phyloP scores from a whole-genome alignment of 441 rosid genomes.

The Bruguiera hainesii region DNA sequence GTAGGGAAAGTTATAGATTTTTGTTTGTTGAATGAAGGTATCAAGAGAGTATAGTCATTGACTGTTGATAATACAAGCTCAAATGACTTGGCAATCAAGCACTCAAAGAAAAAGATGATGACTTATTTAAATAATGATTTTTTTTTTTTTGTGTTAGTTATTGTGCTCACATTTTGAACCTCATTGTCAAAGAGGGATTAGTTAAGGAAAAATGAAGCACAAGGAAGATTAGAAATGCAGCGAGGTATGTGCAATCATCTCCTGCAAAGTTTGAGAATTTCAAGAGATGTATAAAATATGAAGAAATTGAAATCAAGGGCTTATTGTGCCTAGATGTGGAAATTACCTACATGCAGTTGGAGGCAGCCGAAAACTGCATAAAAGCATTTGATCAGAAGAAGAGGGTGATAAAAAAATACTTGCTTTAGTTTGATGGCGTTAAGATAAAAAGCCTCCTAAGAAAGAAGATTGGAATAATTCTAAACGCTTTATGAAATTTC shows the following conservation, averaged over 20 bases:
- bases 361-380: background rate
- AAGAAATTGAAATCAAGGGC: constrained; percentile 4
- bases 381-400: background rate
- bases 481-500: background rate
- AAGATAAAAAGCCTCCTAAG: background rate
- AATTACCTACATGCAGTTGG: constrained; percentile 11
- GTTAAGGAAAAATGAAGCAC: background rate
- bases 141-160: background rate
- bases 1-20: background rate
- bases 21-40: constrained; percentile 6
- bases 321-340: constrained; percentile 8
- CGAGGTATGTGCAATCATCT: constrained; percentile 6
- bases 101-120: background rate
- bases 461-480: background rate
- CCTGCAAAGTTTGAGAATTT: constrained; percentile 5
- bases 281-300: background rate
- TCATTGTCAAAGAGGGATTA: background rate
- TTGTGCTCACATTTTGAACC: background rate
- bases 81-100: background rate
- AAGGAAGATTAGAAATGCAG: background rate
- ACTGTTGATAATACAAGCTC: constrained; percentile 12
- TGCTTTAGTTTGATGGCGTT: background rate
- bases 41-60: constrained; percentile 11
- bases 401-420: background rate
- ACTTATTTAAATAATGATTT: background rate